Base-by-base conservation (phyloP, 2,329 filamentous ascomycete genomes). In the Aspergillus texensis region DNA sequence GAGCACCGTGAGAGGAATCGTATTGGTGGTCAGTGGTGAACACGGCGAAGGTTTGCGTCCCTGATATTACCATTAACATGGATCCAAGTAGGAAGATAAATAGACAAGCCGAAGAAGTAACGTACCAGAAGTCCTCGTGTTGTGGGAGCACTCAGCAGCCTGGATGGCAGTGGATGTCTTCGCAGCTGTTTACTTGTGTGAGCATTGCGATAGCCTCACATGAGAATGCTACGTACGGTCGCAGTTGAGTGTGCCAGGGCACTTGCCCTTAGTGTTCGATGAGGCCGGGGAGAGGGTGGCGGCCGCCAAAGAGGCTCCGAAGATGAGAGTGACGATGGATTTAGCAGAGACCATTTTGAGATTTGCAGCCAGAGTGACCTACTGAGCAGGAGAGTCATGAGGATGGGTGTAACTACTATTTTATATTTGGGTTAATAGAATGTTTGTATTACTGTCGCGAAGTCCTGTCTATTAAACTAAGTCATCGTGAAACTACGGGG, bases 11-110 rank as follows among this genome's bases (percentile, higher is more conserved):
- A 63, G 68, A 68, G 26, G 63, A 65, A 65, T 83, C 79, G 68
- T 82, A 82, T 61, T 81, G 69, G 70, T 83, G 81, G 70, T 84
- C 80, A 8, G 75, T 78, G 26, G 67, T 65, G 68, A 79, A 79
- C 60, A 78, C 73, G 24, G 77, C 77, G 58, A 78, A 79, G 43
- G 77, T 78, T 65, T 79, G 75, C 4, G 71, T 72, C 19, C 45
- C 62, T 66, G 2, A 43, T 1, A 2, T 1, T 21, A 2, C 30
- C 56, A 12, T 28, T 39, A 46, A 36, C 5, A 43, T 24, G 24
- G 12, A 36, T 4, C 6, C 26, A n/a, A n/a, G 1, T 19, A 36
- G 1, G 52, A 8, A 26, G n/a, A 48, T 28, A 1, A 28, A 8
- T 14, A 48, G 12, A 4, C 28, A 16, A 4, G 4, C 4, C 4